Percentiles rank a stretch among this genome's conserved stretches.
Conservation (phyloP, 2,329 filamentous ascomycete genomes). For the Monosporascus cannonballus region DNA sequence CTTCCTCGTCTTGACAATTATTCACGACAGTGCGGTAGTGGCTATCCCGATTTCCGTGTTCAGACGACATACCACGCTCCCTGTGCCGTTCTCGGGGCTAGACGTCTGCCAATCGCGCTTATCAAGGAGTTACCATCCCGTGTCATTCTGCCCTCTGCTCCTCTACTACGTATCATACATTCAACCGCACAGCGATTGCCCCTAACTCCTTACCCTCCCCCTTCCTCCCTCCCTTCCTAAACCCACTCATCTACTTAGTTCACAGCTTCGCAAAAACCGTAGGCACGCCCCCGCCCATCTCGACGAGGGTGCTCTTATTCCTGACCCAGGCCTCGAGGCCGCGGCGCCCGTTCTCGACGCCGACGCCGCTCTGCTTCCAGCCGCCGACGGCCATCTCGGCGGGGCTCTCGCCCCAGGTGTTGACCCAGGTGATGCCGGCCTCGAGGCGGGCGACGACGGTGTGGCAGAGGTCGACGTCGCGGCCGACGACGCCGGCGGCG, state of each 20-base stretch:
- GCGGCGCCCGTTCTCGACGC: slow-evolving; percentile 76
- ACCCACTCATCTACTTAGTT: slow-evolving; percentile 5
- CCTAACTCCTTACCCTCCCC: too few species aligned
- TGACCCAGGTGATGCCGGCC: slow-evolving; percentile 87
- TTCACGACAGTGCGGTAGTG: too few species aligned
- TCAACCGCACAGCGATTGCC: too few species aligned
- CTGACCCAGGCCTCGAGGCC: slow-evolving; percentile 77
- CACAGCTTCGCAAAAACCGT: slow-evolving; percentile 70
- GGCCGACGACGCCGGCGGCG: slow-evolving; percentile 78
- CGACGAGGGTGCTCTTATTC: slow-evolving; percentile 84
- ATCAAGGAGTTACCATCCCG: too few species aligned
- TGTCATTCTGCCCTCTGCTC: too few species aligned
- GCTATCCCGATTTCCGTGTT: too few species aligned
- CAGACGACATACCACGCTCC: too few species aligned
- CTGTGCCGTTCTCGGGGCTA: too few species aligned
- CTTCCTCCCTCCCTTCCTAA: background rate
- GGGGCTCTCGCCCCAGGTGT: slow-evolving; percentile 88
- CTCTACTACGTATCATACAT: too few species aligned
- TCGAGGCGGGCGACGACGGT: slow-evolving; percentile 64
- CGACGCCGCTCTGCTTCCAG: slow-evolving; percentile 86
- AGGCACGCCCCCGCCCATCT: slow-evolving; percentile 65
- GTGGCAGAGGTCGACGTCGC: slow-evolving; percentile 68
- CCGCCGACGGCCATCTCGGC: slow-evolving; percentile 90
- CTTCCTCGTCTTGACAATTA: too few species aligned
- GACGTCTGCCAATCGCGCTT: too few species aligned